Percentiles rank a stretch among this genome's conserved stretches.
Evolutionary conservation across 140 eudicot genomes (phyloP).

Genomic region (Bidens hawaiensis): DNA sequence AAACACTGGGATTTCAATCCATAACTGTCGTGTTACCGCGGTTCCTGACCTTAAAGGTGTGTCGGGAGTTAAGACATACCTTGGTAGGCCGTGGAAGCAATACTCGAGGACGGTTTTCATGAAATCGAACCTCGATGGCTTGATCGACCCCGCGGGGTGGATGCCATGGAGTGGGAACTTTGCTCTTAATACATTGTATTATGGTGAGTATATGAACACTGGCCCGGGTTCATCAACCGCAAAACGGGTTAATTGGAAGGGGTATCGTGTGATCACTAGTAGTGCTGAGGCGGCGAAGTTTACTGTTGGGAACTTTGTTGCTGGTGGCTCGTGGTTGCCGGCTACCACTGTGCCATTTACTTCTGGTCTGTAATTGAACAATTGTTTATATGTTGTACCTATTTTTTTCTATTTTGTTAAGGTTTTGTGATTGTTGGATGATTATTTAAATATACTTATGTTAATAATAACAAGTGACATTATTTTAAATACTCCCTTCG

Average conservation of each 20-base stretch:
- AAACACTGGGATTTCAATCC: conserved; percentile 81
- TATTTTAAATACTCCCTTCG: not conserved
- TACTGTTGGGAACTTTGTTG: conserved; percentile 58
- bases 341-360: conserved; percentile 65
- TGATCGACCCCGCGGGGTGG: conserved; percentile 73
- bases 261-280: conserved; percentile 64
- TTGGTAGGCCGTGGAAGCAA: conserved; percentile 76
- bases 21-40: conserved; percentile 54
- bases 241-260: conserved; percentile 74
- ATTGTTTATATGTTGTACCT: not conserved
- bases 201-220: conserved; percentile 70
- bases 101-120: conserved; percentile 71
- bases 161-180: conserved; percentile 77
- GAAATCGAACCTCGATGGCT: conserved; percentile 48
- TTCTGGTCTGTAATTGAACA: conserved; percentile 50
- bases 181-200: conserved; percentile 58
- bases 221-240: conserved; percentile 68
- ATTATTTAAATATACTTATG: not conserved
- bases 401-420: not conserved
- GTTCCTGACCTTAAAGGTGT: conserved; percentile 48
- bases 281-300: conserved; percentile 50
- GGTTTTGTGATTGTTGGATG: conserved; percentile 1
- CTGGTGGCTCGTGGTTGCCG: conserved; percentile 70
- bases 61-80: conserved; percentile 50
- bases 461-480: not conserved